phyloP scores from a whole-genome alignment of 2,329 filamentous ascomycete genomes.

The Periconia sp. region DNA sequence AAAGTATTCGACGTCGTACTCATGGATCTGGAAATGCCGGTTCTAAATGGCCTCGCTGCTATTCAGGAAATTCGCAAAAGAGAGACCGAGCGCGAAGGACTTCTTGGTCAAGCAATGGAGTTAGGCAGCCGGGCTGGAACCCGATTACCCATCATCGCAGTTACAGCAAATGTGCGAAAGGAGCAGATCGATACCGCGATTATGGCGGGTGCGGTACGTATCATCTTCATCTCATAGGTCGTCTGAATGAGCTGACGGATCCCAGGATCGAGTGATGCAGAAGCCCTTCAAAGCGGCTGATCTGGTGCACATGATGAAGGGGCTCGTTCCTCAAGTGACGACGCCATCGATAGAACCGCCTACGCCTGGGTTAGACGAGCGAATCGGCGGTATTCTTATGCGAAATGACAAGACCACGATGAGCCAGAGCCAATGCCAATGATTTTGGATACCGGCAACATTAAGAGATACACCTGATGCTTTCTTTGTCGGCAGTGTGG shows the following conservation, averaged over 20 bases:
- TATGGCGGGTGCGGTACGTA: constrained; percentile 39
- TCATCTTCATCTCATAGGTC: background rate
- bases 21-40: constrained; percentile 63
- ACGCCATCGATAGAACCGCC: constrained; percentile 14
- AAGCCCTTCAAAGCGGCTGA: constrained; percentile 45
- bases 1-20: constrained; percentile 40
- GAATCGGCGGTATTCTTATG: background rate
- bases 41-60: constrained; percentile 53
- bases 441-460: too few species aligned
- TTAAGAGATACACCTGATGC: too few species aligned
- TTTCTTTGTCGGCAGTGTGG: too few species aligned
- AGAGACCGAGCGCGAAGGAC: constrained; percentile 44
- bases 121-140: constrained; percentile 26
- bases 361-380: constrained; percentile 7
- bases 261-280: constrained; percentile 42
- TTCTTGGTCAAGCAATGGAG: constrained; percentile 18
- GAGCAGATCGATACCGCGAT: constrained; percentile 44
- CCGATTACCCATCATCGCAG: constrained; percentile 43
- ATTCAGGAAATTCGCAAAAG: constrained; percentile 57
- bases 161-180: constrained; percentile 45
- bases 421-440: too few species aligned
- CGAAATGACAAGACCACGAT: too few species aligned
- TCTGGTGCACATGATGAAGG: constrained; percentile 43
- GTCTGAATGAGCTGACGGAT: constrained; percentile 4
- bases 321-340: constrained; percentile 28